Percentiles rank a stretch among this genome's conserved stretches.
Conservation (phyloP, 106 monocot genomes). For the Iris macrosiphon region DNA sequence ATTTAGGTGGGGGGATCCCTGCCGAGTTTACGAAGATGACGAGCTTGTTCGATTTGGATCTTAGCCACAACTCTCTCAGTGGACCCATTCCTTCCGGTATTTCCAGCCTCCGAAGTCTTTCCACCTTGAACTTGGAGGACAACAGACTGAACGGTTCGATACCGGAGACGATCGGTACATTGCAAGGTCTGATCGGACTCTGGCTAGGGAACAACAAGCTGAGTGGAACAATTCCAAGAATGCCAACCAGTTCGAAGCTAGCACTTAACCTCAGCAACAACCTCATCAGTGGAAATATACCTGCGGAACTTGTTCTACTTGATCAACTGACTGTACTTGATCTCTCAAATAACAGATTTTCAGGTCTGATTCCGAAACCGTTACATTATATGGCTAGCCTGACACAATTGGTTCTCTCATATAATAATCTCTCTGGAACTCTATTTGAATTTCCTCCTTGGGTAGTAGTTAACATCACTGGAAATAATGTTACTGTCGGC, state of each 20-base stretch:
- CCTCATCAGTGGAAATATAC: constrained; percentile 31
- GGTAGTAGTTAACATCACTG: no score
- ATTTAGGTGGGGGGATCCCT: constrained; percentile 33
- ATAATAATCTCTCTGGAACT: no score
- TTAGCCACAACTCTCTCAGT: constrained; percentile 32
- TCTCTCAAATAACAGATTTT: constrained; percentile 41
- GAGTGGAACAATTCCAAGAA: constrained; percentile 25
- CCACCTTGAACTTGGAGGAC: constrained; percentile 22
- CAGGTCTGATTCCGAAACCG: constrained; percentile 29
- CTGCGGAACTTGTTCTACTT: constrained; percentile 2
- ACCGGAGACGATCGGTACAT: constrained; percentile 11
- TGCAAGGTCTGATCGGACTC: constrained; percentile 29
- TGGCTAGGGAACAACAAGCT: constrained; percentile 39
- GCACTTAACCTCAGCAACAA: constrained; percentile 54
- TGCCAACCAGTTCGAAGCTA: constrained; percentile 18
- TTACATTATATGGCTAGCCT: constrained; percentile 15
- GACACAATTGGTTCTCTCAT: constrained; percentile 35
- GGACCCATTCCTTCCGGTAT: constrained; percentile 30
- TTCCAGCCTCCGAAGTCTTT: constrained; percentile 21
- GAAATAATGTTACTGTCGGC: no score
- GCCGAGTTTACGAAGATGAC: constrained; percentile 9
- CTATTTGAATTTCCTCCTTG: no score
- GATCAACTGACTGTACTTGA: constrained; percentile 31
- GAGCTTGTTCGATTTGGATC: constrained; percentile 29
- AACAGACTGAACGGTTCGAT: constrained; percentile 37